phyloP scores from a whole-genome alignment of 1,139 yeast genomes.

The Meyerozyma guilliermondii region DNA sequence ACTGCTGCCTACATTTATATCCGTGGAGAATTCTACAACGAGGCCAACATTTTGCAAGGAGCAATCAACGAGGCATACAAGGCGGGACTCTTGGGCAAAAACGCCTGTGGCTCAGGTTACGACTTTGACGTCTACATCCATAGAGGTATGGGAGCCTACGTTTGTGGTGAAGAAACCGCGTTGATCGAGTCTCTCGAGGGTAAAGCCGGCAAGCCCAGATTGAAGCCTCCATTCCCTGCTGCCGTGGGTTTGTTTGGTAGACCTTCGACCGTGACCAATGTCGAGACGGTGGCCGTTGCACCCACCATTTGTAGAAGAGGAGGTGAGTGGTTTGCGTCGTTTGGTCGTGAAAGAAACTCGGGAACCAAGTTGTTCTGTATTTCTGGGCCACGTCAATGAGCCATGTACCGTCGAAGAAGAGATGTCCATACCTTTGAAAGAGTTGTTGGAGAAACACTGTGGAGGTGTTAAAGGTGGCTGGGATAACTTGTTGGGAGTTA shows the following conservation, averaged over 20 bases:
- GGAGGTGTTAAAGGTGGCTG: constrained; percentile 90
- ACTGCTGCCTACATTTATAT: constrained; percentile 88
- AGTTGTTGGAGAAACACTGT: constrained; percentile 79
- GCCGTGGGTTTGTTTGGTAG: constrained; percentile 89
- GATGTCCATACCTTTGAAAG: constrained; percentile 82
- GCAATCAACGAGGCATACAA: constrained; percentile 85
- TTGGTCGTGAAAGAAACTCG: constrained; percentile 78
- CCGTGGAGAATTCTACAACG: constrained; percentile 84
- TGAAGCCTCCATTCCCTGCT: constrained; percentile 92
- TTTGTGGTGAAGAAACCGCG: constrained; percentile 90
- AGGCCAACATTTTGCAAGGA: constrained; percentile 62
- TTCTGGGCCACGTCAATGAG: constrained; percentile 84
- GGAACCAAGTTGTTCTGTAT: constrained; percentile 83
- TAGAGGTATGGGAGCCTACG: constrained; percentile 89
- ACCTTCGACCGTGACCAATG: constrained; percentile 85
- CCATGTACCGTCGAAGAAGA: constrained; percentile 93
- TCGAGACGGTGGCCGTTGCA: constrained; percentile 83
- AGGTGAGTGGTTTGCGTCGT: constrained; percentile 76
- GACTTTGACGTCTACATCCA: constrained; percentile 77
- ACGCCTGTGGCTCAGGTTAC: constrained; percentile 84
- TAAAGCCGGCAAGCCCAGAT: constrained; percentile 87
- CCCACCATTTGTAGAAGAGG: constrained; percentile 88
- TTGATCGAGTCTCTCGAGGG: constrained; percentile 84
- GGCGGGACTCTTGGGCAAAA: constrained; percentile 73
- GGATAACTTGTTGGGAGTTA: constrained; percentile 81